phyloP scores from a whole-genome alignment of 2,329 filamentous ascomycete genomes.

The Penicillium griseofulvum region DNA sequence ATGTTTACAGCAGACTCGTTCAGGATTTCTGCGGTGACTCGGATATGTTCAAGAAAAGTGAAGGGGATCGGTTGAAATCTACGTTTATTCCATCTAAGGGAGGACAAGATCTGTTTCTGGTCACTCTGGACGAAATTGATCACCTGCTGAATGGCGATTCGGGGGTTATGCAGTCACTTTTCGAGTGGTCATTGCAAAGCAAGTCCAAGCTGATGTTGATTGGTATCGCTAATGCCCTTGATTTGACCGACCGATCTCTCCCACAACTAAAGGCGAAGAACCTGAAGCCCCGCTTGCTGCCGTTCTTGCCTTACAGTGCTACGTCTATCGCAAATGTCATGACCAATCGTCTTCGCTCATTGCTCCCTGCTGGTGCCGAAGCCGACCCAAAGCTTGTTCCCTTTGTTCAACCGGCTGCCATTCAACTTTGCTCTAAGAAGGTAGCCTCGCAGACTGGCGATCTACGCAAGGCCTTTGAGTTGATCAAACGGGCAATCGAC shows the following conservation, averaged over 20 bases:
- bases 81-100: slow-evolving; percentile 66
- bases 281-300: slow-evolving; percentile 81
- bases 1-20: slow-evolving; percentile 77
- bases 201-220: slow-evolving; percentile 78
- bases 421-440: slow-evolving; percentile 91
- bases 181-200: slow-evolving; percentile 88
- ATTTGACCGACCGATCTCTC: slow-evolving; percentile 91
- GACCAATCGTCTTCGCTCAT: slow-evolving; percentile 72
- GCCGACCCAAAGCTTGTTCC: slow-evolving; percentile 64
- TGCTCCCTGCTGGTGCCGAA: slow-evolving; percentile 54
- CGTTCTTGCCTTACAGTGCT: slow-evolving; percentile 89
- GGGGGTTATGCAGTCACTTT: slow-evolving; percentile 87
- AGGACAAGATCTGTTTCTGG: slow-evolving; percentile 63
- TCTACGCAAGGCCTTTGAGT: slow-evolving; percentile 90
- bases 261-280: slow-evolving; percentile 91
- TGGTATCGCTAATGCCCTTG: slow-evolving; percentile 93
- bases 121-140: slow-evolving; percentile 93
- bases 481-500: slow-evolving; percentile 85
- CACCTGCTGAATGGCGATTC: slow-evolving; percentile 85
- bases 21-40: slow-evolving; percentile 65
- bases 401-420: slow-evolving; percentile 89
- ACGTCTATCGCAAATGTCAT: slow-evolving; percentile 85
- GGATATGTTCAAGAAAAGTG: slow-evolving; percentile 63
- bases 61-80: slow-evolving; percentile 64
- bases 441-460: slow-evolving; percentile 93